These are phyloP conservation scores for Hanseniaspora taiwanica DNA, from an alignment of 805 yeast genomes.

Conservation along the genomic window DNA sequence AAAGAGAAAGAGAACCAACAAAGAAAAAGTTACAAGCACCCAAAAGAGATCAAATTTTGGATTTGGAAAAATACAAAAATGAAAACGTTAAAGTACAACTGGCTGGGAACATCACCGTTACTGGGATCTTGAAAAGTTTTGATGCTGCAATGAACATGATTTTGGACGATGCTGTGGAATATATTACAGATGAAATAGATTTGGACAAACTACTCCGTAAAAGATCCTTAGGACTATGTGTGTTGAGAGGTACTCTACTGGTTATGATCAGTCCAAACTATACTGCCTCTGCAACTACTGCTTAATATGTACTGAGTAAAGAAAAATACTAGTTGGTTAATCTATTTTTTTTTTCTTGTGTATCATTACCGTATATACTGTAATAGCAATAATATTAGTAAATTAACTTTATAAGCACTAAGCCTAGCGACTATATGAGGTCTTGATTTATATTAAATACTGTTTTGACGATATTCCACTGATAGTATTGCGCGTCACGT, in stretches of 20 bases:
- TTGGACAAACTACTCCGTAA: slow-evolving; percentile 38
- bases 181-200: slow-evolving; percentile 43
- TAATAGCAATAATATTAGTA: no score
- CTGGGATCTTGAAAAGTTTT: slow-evolving; percentile 71
- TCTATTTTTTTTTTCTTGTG: no score
- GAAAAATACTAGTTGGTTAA: neutral
- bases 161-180: slow-evolving; percentile 59
- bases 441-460: no score
- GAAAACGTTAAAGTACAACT: slow-evolving; percentile 62
- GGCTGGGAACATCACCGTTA: slow-evolving; percentile 75
- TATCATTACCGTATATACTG: no score
- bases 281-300: neutral
- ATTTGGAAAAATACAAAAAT: slow-evolving; percentile 65
- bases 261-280: slow-evolving; percentile 22
- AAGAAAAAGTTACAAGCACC: slow-evolving; percentile 50
- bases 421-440: no score
- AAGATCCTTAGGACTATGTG: slow-evolving; percentile 63
- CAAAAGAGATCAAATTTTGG: slow-evolving; percentile 79
- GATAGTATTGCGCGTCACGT: no score
- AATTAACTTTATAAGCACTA: no score
- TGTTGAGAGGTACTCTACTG: slow-evolving; percentile 74
- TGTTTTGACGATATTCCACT: no score
- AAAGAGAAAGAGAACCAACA: slow-evolving; percentile 9
- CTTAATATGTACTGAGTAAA: neutral
- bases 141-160: slow-evolving; percentile 68